These are phyloP conservation scores for Brassica rapa DNA, from an alignment of 345 rosid species.

Conservation along the genomic window DNA sequence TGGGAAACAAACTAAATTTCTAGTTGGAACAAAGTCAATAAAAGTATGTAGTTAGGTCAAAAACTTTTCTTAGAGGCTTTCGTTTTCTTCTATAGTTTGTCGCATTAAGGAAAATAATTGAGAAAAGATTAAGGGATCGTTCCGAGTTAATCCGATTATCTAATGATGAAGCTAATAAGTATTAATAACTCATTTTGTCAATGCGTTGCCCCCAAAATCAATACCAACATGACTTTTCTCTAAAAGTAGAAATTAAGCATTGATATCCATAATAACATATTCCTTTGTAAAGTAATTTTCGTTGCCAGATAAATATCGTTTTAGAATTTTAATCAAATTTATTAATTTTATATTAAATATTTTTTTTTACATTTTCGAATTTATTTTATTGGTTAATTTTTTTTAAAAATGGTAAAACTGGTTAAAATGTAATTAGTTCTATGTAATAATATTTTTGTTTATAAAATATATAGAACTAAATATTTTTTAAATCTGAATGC, in stretches of 20 bases:
- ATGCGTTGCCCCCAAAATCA: not conserved
- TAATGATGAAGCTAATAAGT: not conserved
- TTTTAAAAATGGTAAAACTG: too few species aligned
- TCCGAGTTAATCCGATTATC: not conserved
- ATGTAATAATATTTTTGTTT: too few species aligned
- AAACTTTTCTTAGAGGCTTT: conserved; percentile 10
- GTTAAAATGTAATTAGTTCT: too few species aligned
- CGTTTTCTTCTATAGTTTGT: conserved; percentile 22
- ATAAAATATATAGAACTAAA: too few species aligned
- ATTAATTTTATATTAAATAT: too few species aligned
- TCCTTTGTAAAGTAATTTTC: too few species aligned
- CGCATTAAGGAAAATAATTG: conserved; percentile 35
- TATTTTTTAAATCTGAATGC: too few species aligned
- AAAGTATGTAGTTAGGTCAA: conserved; percentile 32
- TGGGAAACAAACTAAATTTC: conserved; percentile 27
- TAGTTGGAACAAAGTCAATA: conserved; percentile 34
- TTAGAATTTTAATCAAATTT: too few species aligned
- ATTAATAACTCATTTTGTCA: not conserved
- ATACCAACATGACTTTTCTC: not conserved
- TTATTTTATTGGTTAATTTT: too few species aligned
- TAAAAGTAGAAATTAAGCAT: not conserved
- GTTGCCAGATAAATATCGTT: too few species aligned
- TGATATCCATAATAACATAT: not conserved
- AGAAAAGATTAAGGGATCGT: conserved; percentile 5
- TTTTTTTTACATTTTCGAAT: too few species aligned